Evolutionary conservation across 1,284 basidiomycete species (phyloP).

Genomic region (Naganishia liquefaciens): DNA sequence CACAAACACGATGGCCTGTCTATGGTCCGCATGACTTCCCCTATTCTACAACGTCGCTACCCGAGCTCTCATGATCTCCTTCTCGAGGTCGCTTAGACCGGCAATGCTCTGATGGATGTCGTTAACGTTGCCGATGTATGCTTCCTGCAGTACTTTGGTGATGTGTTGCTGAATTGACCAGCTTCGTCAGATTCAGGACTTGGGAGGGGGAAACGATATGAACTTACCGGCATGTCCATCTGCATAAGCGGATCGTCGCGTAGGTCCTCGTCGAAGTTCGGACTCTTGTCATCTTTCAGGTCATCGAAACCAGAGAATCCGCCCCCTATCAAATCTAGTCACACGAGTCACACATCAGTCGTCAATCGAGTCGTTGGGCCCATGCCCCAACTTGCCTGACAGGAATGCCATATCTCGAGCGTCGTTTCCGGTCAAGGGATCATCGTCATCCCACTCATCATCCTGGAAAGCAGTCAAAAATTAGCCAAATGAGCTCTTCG

Average conservation of each 20-base stretch:
- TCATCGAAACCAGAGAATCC: slow-evolving; percentile 63
- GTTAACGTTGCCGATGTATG: slow-evolving; percentile 65
- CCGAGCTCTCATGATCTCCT: slow-evolving; percentile 58
- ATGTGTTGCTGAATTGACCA: slow-evolving; percentile 41
- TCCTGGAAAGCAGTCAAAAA: slow-evolving; percentile 58
- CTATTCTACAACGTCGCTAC: slow-evolving; percentile 3
- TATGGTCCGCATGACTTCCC: no score
- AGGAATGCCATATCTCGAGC: slow-evolving; percentile 56
- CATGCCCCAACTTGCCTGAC: slow-evolving; percentile 47
- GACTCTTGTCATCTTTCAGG: slow-evolving; percentile 64
- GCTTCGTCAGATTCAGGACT: background rate
- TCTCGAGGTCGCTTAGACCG: slow-evolving; percentile 68
- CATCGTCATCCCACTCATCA: slow-evolving; percentile 86
- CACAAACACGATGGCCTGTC: no score
- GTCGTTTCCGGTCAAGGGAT: slow-evolving; percentile 56
- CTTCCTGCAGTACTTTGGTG: slow-evolving; percentile 63
- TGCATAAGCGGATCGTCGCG: slow-evolving; percentile 81
- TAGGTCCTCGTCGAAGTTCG: slow-evolving; percentile 86
- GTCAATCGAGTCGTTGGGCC: slow-evolving; percentile 59
- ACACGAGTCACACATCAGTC: slow-evolving; percentile 54
- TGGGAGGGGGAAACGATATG: slow-evolving; percentile 1
- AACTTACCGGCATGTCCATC: slow-evolving; percentile 79
- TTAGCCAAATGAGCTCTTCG: no score
- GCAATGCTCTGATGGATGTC: slow-evolving; percentile 67
- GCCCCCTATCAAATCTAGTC: slow-evolving; percentile 56